These are phyloP conservation scores for Wickerhamiella pararugosa DNA, from an alignment of 1,139 yeast species.

Conservation along the genomic window DNA sequence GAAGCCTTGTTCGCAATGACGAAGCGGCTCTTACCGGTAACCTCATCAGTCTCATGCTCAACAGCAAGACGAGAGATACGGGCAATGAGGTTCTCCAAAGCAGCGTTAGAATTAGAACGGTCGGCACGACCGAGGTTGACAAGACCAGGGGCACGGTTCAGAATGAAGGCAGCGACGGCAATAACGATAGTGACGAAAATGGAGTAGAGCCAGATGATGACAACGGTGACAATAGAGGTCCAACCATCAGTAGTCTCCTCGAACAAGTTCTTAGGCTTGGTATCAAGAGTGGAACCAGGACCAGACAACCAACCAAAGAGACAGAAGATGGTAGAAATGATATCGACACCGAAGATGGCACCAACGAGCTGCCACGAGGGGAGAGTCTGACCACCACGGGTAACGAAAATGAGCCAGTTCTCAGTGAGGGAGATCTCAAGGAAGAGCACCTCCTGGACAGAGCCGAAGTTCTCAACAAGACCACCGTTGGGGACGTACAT, in stretches of 20 bases:
- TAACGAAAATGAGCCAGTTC: constrained; percentile 66
- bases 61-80: constrained; percentile 26
- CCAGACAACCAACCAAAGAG: constrained; percentile 93
- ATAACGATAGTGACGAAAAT: constrained; percentile 91
- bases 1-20: constrained; percentile 22
- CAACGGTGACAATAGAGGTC: constrained; percentile 91
- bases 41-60: constrained; percentile 25
- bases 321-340: constrained; percentile 57
- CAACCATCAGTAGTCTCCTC: constrained; percentile 50
- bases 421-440: constrained; percentile 61
- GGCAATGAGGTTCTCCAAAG: constrained; percentile 25
- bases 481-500: constrained; percentile 48
- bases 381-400: constrained; percentile 70
- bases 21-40: constrained; percentile 22
- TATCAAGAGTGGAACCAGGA: constrained; percentile 21
- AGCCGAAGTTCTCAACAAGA: constrained; percentile 60
- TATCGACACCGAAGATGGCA: constrained; percentile 54
- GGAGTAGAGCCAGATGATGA: constrained; percentile 88
- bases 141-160: constrained; percentile 25
- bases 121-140: constrained; percentile 24
- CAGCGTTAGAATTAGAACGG: constrained; percentile 22
- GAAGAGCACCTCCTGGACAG: constrained; percentile 53
- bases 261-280: constrained; percentile 20
- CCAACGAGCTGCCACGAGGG: constrained; percentile 66
- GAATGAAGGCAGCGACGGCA: constrained; percentile 93